phyloP scores from a whole-genome alignment of 2,329 filamentous ascomycete genomes.

The Pseudonectria foliicola region DNA sequence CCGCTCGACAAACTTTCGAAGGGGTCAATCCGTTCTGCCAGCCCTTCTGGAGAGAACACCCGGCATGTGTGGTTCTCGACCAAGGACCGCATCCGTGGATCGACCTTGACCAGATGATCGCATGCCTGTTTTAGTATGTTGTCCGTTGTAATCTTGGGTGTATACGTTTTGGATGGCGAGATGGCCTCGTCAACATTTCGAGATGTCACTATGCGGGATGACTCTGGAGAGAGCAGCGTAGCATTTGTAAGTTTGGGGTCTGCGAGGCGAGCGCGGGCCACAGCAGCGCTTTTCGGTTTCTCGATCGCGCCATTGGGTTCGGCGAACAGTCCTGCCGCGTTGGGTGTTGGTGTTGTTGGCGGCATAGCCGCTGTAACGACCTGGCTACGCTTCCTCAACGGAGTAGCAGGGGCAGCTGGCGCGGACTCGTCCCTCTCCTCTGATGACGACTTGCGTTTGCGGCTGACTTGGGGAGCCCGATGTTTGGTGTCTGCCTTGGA shows the following conservation, averaged over 20 bases:
- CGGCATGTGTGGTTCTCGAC: conserved; percentile 70
- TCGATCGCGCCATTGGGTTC: conserved; percentile 22
- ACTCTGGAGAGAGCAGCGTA: conserved; percentile 62
- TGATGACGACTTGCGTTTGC: conserved; percentile 29
- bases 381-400: conserved; percentile 24
- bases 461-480: conserved; percentile 12
- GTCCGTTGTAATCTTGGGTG: conserved; percentile 49
- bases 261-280: conserved; percentile 51
- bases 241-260: conserved; percentile 62
- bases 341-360: conserved; percentile 42
- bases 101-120: conserved; percentile 64
- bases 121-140: conserved; percentile 70
- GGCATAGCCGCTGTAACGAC: conserved; percentile 20
- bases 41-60: conserved; percentile 71
- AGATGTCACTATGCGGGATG: conserved; percentile 54
- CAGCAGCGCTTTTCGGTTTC: conserved; percentile 34
- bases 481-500: conserved; percentile 11
- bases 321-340: conserved; percentile 33
- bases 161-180: conserved; percentile 37
- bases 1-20: conserved; percentile 77
- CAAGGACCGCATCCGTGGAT: conserved; percentile 63
- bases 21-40: conserved; percentile 82
- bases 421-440: conserved; percentile 13
- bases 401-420: conserved; percentile 20
- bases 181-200: conserved; percentile 33